phyloP scores from a whole-genome alignment of 2,329 filamentous ascomycete species.

The Pseudogymnoascus sp. region DNA sequence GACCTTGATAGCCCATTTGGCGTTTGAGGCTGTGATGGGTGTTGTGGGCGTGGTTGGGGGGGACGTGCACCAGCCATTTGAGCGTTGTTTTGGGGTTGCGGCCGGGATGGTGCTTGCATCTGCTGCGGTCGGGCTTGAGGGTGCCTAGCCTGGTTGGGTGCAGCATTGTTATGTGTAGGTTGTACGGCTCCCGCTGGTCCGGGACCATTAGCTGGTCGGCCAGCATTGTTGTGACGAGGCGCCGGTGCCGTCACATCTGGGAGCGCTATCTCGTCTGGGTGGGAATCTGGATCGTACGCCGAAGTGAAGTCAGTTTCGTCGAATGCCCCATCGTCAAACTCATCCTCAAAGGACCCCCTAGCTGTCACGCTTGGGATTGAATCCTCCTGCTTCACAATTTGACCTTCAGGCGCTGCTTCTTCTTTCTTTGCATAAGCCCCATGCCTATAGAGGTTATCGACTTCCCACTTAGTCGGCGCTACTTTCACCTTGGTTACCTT shows the following conservation, averaged over 20 bases:
- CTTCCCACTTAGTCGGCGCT: constrained; percentile 66
- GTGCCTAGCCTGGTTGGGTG: constrained; percentile 24
- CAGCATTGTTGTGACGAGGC: constrained; percentile 18
- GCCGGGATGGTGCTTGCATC: constrained; percentile 22
- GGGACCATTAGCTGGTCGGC: constrained; percentile 1
- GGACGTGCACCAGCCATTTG: neutral
- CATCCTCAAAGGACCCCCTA: constrained; percentile 37
- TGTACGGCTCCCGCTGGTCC: constrained; percentile 12
- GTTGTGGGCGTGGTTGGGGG: constrained; percentile 1
- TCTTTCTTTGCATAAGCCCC: constrained; percentile 45
- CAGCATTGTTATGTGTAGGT: constrained; percentile 10
- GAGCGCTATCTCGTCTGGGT: constrained; percentile 69
- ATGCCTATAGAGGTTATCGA: constrained; percentile 73
- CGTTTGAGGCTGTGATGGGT: constrained; percentile 23
- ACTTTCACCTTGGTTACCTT: constrained; percentile 88
- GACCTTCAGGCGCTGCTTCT: constrained; percentile 27
- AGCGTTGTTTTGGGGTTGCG: constrained; percentile 14
- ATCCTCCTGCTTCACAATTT: constrained; percentile 19
- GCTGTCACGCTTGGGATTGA: constrained; percentile 26
- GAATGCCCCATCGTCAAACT: constrained; percentile 54
- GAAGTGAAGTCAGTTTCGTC: constrained; percentile 71
- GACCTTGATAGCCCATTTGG: constrained; percentile 23
- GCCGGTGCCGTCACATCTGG: constrained; percentile 24
- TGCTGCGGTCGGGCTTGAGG: constrained; percentile 19
- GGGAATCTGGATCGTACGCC: constrained; percentile 48